A percentile compares a stretch with the other conserved stretches of the same genome.
These are phyloP conservation scores for Micractinium sp. DNA, from an alignment of 139 green algal species.

Conservation along the genomic window DNA sequence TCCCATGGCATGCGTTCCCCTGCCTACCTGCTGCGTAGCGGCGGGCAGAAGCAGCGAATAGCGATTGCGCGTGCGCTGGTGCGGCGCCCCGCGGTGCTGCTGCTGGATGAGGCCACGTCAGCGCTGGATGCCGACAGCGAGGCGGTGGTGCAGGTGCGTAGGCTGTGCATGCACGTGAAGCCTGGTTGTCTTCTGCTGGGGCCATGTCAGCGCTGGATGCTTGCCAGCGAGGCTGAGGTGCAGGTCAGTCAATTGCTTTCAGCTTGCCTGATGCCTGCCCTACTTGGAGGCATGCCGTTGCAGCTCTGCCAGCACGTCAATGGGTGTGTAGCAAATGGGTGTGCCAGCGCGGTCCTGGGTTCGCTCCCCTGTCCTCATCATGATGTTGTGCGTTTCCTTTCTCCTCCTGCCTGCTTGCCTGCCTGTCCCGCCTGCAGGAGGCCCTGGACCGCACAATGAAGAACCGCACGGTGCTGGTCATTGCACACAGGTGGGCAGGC, in stretches of 20 bases:
- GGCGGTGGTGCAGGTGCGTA: slow-evolving; percentile 24
- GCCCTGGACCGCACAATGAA: slow-evolving; percentile 89
- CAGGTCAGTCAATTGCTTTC: too few relatives aligned
- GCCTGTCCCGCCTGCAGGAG: slow-evolving; percentile 79
- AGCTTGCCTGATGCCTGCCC: too few relatives aligned
- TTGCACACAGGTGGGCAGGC: slow-evolving; percentile 74
- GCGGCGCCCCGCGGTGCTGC: slow-evolving; percentile 79
- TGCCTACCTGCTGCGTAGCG: slow-evolving; percentile 30
- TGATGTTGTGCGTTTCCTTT: too few relatives aligned
- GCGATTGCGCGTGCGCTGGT: slow-evolving; percentile 93
- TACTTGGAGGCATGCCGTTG: too few relatives aligned
- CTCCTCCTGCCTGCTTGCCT: too few relatives aligned
- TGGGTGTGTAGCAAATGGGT: too few relatives aligned
- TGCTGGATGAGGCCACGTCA: slow-evolving; percentile 94
- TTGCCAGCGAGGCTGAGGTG: too few relatives aligned
- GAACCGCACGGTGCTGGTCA: slow-evolving; percentile 87
- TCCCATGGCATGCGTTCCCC: neutral
- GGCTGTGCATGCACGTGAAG: neutral
- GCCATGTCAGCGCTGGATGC: too few relatives aligned
- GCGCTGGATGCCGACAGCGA: slow-evolving; percentile 83
- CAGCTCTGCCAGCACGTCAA: too few relatives aligned
- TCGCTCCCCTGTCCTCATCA: too few relatives aligned
- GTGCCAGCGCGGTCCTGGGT: too few relatives aligned
- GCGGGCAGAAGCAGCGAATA: slow-evolving; percentile 94
- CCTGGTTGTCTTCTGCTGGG: neutral